phyloP scores from a whole-genome alignment of 345 rosid species.

The Gossypium herbaceum region DNA sequence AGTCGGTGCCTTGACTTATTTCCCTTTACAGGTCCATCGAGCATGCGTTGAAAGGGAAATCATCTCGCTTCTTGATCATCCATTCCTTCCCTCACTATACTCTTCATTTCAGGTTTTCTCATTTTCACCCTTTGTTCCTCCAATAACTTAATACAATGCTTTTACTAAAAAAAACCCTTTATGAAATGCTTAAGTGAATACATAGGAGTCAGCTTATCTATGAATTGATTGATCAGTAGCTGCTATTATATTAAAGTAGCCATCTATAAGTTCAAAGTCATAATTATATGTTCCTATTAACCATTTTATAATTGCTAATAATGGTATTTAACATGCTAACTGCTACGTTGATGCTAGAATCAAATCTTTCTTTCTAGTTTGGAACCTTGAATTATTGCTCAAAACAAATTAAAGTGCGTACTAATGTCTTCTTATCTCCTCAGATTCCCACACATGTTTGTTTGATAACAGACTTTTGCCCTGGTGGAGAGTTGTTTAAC shows the following conservation, averaged over 20 bases:
- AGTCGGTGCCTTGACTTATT: background rate
- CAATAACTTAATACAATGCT: background rate
- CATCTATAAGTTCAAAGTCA: background rate
- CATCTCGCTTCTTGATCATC: conserved; percentile 83
- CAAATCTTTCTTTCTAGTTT: conserved; percentile 1
- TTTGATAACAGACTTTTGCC: conserved; percentile 92
- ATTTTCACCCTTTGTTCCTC: conserved; percentile 2
- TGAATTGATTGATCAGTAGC: background rate
- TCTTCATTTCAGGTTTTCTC: conserved; percentile 80
- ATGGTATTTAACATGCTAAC: background rate
- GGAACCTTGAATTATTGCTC: conserved; percentile 3
- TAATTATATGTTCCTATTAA: background rate
- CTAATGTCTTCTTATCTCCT: conserved; percentile 26
- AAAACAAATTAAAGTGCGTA: background rate
- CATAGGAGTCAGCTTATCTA: background rate
- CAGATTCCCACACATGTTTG: conserved; percentile 96
- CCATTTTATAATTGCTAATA: background rate
- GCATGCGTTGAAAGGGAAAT: conserved; percentile 94
- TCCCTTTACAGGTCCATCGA: conserved; percentile 69
- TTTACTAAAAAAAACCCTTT: background rate
- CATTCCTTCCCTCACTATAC: conserved; percentile 88
- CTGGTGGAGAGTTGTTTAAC: conserved; percentile 94
- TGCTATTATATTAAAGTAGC: background rate
- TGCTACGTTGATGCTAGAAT: background rate
- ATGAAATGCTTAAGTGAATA: background rate